Base-by-base conservation (phyloP, 345 rosid genomes). In the Syzygium aromaticum region DNA sequence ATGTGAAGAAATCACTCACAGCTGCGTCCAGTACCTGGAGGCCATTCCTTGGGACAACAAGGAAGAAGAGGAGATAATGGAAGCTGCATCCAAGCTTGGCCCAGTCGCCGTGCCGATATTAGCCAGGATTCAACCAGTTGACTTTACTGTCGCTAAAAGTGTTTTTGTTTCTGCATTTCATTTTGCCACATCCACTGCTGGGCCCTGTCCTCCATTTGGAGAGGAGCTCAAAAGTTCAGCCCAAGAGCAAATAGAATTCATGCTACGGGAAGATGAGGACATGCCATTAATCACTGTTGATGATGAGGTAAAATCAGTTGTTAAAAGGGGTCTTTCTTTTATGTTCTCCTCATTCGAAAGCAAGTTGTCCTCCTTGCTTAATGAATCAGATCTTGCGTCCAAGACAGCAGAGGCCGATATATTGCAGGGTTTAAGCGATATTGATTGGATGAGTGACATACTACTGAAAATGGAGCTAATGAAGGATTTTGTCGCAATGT, bases 231-330 rank as follows among this genome's bases (percentile, higher is more conserved):
- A 93, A 90, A 89, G 90, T 54, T 94, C 99, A 83, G 98, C 99
- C 57, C 97, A 95, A 88, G 98, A 98, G 87, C 98, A 98, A 87
- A 96, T 96, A 19, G 99, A 98, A 19, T 94, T 93, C 92, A 95
- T 98, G 99, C 88, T 98, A 40, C 92, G 97, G 6, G 93, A 90
- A 87, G 97, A 98, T 85, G 90, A 92, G 43, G 95, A 98, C 64
- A 91, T 88, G 15, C 91, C 93, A 52, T 88, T 94, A 86, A 89
- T 96, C n/a, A 92, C 88, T 16, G 86, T 93, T 21, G 94, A 94
- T 52, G 95, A 94, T 52, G 98, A 96, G 87, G 96, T 98, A 30
- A 95, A 93, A 88, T 93, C 96, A 8, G 94, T 90, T 8, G 93
- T 93, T 16, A 92, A 88, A 90, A 63, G 64, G 82, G 97, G 99